Base-by-base conservation (phyloP, 2,329 filamentous ascomycete genomes). In the Exophiala lecanii-corni region DNA sequence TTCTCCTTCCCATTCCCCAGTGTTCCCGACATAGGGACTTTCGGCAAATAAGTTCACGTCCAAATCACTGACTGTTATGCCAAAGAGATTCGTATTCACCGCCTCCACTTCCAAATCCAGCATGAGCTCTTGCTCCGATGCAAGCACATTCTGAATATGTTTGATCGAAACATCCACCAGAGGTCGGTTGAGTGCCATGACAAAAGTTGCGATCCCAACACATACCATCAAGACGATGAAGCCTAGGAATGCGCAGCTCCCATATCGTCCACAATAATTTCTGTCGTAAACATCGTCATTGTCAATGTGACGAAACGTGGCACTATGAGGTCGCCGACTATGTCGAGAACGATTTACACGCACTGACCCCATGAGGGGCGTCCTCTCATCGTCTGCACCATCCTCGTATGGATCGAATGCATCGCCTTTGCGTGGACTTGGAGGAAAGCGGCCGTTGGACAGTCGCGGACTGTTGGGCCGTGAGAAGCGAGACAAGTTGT, bases 1-100 rank as follows among this genome's bases (percentile, higher is more conserved):
- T 15, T 36, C 38, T 5, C 19, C 31, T 47, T 47, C 60, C 55
- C 53, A 44, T 35, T 51, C 16, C 23, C 40, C 28, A 23, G 35
- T 45, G 9, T 44, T 72, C n/a, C 86, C 86, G 9, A 91, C 85
- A 60, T 91, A 86, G 47, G 86, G 87, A 47, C 89, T 96, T 65
- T 94, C 95, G 20, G 92, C 92, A 64, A 97, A 97, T 21, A 98
- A 78, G 58, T 94, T 89, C 44, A 97, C 74, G 61, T 97, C 89
- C 59, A 94, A 84, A 35, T 89, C 82, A 51, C 86, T 82, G 26
- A 98, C 80, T 2, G 84, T 84, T 31, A 98, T 84, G 2, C 88
- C 81, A 28, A 97, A 84, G 30, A 96, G 81, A 56, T 97, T 98
- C 1, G 91, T 89, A 61, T 98, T 98, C 56, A 91, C 75, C 1